phyloP scores from a whole-genome alignment of 306 rosid genomes.

The Trifolium subterraneum region DNA sequence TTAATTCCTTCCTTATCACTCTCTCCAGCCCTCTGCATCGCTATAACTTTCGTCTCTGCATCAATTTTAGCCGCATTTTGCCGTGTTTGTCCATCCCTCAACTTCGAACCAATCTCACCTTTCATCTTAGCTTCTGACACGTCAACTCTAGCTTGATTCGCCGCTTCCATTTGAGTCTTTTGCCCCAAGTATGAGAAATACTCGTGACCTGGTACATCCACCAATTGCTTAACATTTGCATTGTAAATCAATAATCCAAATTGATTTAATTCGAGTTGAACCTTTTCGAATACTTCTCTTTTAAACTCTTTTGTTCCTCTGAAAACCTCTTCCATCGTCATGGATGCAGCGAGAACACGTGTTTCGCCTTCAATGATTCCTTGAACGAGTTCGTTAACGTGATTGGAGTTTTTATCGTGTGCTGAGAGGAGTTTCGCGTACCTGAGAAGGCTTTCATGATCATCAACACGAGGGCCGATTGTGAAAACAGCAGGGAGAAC shows the following conservation, averaged over 20 bases:
- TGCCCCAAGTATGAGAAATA: conserved; percentile 73
- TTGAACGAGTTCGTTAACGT: conserved; percentile 61
- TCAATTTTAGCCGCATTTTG: conserved; percentile 49
- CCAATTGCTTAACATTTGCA: conserved; percentile 67
- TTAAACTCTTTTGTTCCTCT: conserved; percentile 62
- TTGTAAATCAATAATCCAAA: conserved; percentile 71
- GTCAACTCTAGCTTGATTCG: conserved; percentile 59
- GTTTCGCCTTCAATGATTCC: conserved; percentile 76
- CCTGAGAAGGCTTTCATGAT: conserved; percentile 40
- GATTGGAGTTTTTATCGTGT: conserved; percentile 55
- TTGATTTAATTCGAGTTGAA: conserved; percentile 64
- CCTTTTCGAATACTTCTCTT: conserved; percentile 61
- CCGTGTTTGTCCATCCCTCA: conserved; percentile 39
- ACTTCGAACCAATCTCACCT: conserved; percentile 41
- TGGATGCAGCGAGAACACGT: conserved; percentile 67
- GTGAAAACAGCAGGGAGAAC: conserved; percentile 70
- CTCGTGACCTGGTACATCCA: conserved; percentile 65
- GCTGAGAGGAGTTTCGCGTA: conserved; percentile 56
- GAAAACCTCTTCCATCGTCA: conserved; percentile 71
- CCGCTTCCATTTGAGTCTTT: conserved; percentile 75
- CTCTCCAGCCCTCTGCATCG: conserved; percentile 35
- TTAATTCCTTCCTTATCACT: conserved; percentile 44
- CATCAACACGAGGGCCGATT: conserved; percentile 60
- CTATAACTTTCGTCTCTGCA: conserved; percentile 43
- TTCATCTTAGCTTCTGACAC: conserved; percentile 47